A percentile compares a stretch with the other conserved stretches of the same genome.
Evolutionary conservation across 208 protist species (phyloP).

Genomic region (Trypanosoma theileri): DNA sequence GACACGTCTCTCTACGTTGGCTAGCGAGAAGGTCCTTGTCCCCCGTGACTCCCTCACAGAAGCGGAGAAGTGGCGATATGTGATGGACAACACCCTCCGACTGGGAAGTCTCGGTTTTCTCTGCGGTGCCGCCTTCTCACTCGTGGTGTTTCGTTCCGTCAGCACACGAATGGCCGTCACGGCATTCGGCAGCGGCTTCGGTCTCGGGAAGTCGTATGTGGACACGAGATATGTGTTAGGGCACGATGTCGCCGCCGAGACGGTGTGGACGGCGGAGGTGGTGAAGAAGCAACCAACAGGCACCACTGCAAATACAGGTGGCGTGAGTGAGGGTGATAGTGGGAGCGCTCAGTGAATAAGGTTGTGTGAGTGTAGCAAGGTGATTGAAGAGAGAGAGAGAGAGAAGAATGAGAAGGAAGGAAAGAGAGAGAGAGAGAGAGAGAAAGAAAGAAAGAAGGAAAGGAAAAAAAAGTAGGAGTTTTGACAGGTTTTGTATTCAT

Average conservation of each 20-base stretch:
- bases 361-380: not conserved
- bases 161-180: slow-evolving; percentile 50
- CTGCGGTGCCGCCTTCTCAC: slow-evolving; percentile 50
- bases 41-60: slow-evolving; percentile 71
- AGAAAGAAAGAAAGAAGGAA: no score
- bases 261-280: slow-evolving; percentile 67
- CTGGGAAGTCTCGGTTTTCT: slow-evolving; percentile 76
- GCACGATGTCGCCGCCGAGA: slow-evolving; percentile 70
- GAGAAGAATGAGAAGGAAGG: no score
- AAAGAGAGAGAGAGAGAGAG: slow-evolving; percentile 14
- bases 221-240: slow-evolving; percentile 84
- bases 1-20: slow-evolving; percentile 17
- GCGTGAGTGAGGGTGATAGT: not conserved
- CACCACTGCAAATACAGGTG: not conserved
- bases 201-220: slow-evolving; percentile 83
- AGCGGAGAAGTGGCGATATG: slow-evolving; percentile 75
- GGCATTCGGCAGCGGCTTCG: slow-evolving; percentile 72
- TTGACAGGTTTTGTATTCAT: no score
- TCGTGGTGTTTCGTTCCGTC: slow-evolving; percentile 72
- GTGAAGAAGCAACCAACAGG: slow-evolving; percentile 16
- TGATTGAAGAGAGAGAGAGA: not conserved
- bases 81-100: slow-evolving; percentile 78
- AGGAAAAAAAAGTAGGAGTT: no score
- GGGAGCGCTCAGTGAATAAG: not conserved
- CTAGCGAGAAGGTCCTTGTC: slow-evolving; percentile 35